Base-by-base conservation (phyloP, 805 yeast species). In the Yamadazyma takamatsuzukensis region DNA sequence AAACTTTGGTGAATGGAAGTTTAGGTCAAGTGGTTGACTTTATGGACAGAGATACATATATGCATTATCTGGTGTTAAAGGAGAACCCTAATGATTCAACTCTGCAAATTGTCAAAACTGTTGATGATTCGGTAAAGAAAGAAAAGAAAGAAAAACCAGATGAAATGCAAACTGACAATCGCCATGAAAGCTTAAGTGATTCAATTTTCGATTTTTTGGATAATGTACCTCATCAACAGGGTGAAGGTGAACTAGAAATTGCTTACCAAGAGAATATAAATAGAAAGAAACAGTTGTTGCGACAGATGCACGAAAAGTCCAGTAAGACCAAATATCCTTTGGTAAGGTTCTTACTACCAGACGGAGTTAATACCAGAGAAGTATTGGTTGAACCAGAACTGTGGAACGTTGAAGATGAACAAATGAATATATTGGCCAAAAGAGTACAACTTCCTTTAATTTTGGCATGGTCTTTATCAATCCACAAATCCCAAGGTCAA, bases 401-500 rank as follows among this genome's bases (percentile, higher is more conserved):
- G 10, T 90, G 96, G 87, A 72, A 70, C 0, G 66, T 85, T 15
- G 90, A 81, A 42, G 94, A 87, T 55, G 87, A 83, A 32, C 61
- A 69, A 15, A 86, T 82, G 14, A 67, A 67, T 6, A 75, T 81
- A 0, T 44, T 86, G 10, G 95, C 85, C 1, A 68, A 82, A 2
- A 68, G 97, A 47, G 66, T 70, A 0, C 98, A 93, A 51, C 45
- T 93, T 2, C 98, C 98, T 0, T 61, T 93, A 33, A 79, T 90
- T 47, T 63, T 89, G n/a, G 95, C 98, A 0, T 93, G 97, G 97
- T 88, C 98, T 0, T 59, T 93, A 27, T 88, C 97, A 0, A 89
- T 93, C 27, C 98, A 93, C 54, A 90, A 93, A 60, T 80, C 97
- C 0, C 98, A 90, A 55, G 98, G 98, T 1, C 97, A 93, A 54